These are phyloP conservation scores for Scheffersomyces amazonensis DNA, from an alignment of 805 yeast species.

Conservation along the genomic window DNA sequence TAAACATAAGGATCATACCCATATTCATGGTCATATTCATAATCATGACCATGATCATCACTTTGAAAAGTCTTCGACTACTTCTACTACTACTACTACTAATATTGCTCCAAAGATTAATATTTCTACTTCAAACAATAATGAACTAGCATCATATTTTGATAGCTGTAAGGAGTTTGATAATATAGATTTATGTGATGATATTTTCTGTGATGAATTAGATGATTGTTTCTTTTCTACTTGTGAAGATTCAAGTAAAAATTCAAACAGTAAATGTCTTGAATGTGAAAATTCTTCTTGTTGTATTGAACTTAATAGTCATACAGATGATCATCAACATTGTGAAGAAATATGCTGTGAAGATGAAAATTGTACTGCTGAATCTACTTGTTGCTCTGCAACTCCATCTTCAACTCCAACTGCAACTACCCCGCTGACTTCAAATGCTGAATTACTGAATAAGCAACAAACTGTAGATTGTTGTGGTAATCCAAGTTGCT, in stretches of 20 bases:
- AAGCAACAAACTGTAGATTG: conserved; percentile 2
- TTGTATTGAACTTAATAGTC: neutral
- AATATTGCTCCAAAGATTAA: neutral
- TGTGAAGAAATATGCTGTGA: neutral
- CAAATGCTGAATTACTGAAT: neutral
- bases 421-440: neutral
- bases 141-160: neutral
- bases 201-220: conserved; percentile 40
- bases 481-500: conserved; percentile 8
- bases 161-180: conserved; percentile 29
- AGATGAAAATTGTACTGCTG: neutral
- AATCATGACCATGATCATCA: conserved; percentile 35
- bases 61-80: neutral
- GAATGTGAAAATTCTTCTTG: neutral
- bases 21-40: conserved; percentile 69
- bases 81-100: neutral
- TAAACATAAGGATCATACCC: conserved; percentile 57
- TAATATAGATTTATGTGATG: conserved; percentile 31
- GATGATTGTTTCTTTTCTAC: conserved; percentile 40
- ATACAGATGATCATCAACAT: too few relatives aligned
- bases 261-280: neutral
- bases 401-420: neutral
- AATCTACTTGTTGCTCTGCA: too few relatives aligned
- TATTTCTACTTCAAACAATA: neutral
- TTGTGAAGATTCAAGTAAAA: conserved; percentile 24